These are phyloP conservation scores for Ophiostoma fasciatum DNA, from an alignment of 2,329 filamentous ascomycete species.

Conservation along the genomic window DNA sequence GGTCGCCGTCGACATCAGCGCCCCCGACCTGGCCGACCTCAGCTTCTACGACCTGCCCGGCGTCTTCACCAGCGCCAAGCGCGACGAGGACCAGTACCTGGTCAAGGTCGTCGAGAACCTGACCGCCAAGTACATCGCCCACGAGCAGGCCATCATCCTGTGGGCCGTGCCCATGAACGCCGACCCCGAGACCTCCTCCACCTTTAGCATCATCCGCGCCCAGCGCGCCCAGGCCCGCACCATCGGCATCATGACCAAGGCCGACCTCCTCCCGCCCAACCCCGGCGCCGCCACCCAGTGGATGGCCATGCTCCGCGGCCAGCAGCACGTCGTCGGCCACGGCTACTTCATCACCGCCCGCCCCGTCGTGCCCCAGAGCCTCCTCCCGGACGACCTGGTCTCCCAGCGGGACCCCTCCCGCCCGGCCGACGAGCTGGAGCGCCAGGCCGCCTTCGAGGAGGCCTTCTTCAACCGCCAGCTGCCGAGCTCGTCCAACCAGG, in stretches of 20 bases:
- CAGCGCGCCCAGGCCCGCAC: conserved; percentile 43
- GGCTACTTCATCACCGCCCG: conserved; percentile 69
- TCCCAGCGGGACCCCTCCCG: conserved; percentile 2
- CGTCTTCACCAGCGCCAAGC: conserved; percentile 56
- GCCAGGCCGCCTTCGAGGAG: conserved; percentile 37
- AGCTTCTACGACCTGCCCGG: conserved; percentile 80
- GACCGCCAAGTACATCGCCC: conserved; percentile 52
- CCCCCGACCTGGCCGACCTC: conserved; percentile 54
- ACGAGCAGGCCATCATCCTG: conserved; percentile 58
- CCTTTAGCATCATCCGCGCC: conserved; percentile 47
- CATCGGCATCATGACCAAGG: conserved; percentile 72
- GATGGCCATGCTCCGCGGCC: conserved; percentile 45
- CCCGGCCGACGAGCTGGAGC: conserved; percentile 31
- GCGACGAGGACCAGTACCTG: conserved; percentile 50
- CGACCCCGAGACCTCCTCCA: conserved; percentile 62
- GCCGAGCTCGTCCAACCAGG: conserved; percentile 16
- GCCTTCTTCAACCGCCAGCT: conserved; percentile 28
- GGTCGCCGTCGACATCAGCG: conserved; percentile 60
- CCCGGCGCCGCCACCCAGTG: conserved; percentile 38
- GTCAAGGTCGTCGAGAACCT: conserved; percentile 59
- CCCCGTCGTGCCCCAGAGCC: conserved; percentile 23
- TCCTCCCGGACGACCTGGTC: conserved; percentile 4
- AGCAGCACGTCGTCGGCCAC: conserved; percentile 49
- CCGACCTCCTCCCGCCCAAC: conserved; percentile 49
- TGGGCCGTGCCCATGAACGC: conserved; percentile 65